These are phyloP conservation scores for Sugiyamaella grinbergsii DNA, from an alignment of 1,139 yeast genomes.

Conservation along the genomic window DNA sequence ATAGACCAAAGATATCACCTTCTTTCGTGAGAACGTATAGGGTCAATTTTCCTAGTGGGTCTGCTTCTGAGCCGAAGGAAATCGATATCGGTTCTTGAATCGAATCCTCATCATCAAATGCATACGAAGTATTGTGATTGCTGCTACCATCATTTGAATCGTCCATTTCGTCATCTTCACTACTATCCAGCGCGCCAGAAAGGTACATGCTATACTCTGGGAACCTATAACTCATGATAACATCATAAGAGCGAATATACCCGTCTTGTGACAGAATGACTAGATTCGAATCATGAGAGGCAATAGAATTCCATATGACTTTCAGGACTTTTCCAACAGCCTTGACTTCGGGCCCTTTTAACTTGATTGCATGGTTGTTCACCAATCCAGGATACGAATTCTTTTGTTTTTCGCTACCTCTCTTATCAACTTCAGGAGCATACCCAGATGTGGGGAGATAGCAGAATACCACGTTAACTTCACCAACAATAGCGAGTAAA, in stretches of 20 bases:
- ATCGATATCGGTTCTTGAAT: constrained; percentile 45
- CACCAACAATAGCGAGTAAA: constrained; percentile 47
- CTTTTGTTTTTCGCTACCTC: constrained; percentile 1
- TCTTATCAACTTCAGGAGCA: constrained; percentile 27
- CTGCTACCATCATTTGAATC: constrained; percentile 23
- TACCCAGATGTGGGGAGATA: constrained; percentile 40
- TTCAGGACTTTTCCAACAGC: constrained; percentile 29
- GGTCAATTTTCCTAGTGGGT: constrained; percentile 47
- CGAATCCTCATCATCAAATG: constrained; percentile 19
- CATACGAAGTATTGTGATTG: neutral
- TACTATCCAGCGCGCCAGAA: too few relatives aligned
- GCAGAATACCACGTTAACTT: constrained; percentile 40
- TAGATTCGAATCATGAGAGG: constrained; percentile 46
- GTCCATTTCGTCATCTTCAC: neutral
- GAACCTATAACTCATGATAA: constrained; percentile 34
- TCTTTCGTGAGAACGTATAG: constrained; percentile 54
- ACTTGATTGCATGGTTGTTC: neutral
- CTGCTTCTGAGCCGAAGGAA: constrained; percentile 50
- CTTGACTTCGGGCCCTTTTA: neutral
- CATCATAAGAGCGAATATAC: constrained; percentile 44
- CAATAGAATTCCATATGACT: constrained; percentile 50
- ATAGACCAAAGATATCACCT: constrained; percentile 56
- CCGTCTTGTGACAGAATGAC: constrained; percentile 47
- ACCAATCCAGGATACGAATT: constrained; percentile 1
- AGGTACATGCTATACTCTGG: constrained; percentile 31